These are phyloP conservation scores for Decorospora gaudefroyi DNA, from an alignment of 2,329 filamentous ascomycete genomes.

Conservation along the genomic window DNA sequence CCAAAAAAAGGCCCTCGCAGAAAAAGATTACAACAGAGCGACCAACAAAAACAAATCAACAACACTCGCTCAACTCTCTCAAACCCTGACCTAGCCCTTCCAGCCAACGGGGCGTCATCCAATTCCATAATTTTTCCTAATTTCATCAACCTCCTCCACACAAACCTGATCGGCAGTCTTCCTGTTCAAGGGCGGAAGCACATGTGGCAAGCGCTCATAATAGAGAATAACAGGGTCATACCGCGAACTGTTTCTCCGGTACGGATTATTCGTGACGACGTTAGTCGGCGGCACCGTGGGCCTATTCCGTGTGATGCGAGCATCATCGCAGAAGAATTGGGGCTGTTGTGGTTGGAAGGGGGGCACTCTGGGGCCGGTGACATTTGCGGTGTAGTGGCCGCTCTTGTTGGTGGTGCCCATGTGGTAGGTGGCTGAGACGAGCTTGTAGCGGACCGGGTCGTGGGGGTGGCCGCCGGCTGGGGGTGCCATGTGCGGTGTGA, in stretches of 20 bases:
- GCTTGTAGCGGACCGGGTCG: neutral
- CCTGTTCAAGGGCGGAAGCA: neutral
- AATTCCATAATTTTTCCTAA: too few species aligned
- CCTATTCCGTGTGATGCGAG: neutral
- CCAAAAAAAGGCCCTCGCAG: too few species aligned
- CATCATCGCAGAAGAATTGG: slow-evolving; percentile 1
- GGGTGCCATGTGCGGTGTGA: neutral
- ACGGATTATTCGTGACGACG: neutral
- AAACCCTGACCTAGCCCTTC: too few species aligned
- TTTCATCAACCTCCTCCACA: neutral
- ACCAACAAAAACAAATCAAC: too few species aligned
- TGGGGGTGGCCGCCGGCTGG: neutral
- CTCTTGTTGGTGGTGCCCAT: neutral
- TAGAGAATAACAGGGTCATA: neutral
- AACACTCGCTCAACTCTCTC: too few species aligned
- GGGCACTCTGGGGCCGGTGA: neutral
- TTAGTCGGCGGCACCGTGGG: neutral
- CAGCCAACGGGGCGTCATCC: too few species aligned
- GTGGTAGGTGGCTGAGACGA: slow-evolving; percentile 1
- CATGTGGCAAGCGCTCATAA: neutral
- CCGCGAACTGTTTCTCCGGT: too few species aligned
- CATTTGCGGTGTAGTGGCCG: slow-evolving; percentile 1
- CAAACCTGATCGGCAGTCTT: neutral
- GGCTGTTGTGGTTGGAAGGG: neutral
- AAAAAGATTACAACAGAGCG: too few species aligned